Base-by-base conservation (phyloP, 75 land plant genomes). In the Cryptomeria japonica region DNA sequence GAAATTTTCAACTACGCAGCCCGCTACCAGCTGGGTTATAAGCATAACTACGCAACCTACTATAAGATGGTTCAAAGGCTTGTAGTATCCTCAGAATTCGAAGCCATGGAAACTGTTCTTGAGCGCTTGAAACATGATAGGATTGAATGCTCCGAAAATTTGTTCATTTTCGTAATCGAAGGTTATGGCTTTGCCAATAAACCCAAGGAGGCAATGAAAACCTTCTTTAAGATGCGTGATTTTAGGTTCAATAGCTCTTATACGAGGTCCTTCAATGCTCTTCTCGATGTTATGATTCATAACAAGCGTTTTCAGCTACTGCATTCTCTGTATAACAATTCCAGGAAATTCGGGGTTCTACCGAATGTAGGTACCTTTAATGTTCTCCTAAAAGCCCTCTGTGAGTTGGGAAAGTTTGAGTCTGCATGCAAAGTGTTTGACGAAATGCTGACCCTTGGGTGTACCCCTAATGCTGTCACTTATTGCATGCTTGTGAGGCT, bases 281-380 rank as follows among this genome's bases (percentile, higher is more conserved):
- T 95, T 32, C 89, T 95, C 56, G 89, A 90, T 84, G 93, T 92
- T 16, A 87, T 95, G 93, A 86, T 94, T n/a, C 93, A 91, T 86
- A 92, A 84, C 75, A 90, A 86, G 37, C 76, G 88, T 36, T 93
- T 87, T 34, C 84, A 84, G 73, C 89, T 86, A 58, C 90, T 90
- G 31, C 87, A 88, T 53, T 31, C 68, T 10, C 73, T 95, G 86
- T 95, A 91, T 82, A 89, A 84, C 73, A 87, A 84, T 47, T 89
- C 85, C 49, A 51, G 41, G 58, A 84, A 55, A 13, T 94, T 92
- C 38, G 91, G 92, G 7, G 88, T 95, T 55, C 61, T 90, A 0
- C 95, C 96, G 1, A 91, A 95, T 89, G 94, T 95, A 44, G 88
- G 87, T 38, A 87, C 95, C 3, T 90, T 87, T 70, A 95, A 95